A percentile compares a stretch with the other conserved stretches of the same genome.
These are phyloP conservation scores for Leccinum fallax DNA, from an alignment of 1,284 basidiomycete species.

Conservation along the genomic window DNA sequence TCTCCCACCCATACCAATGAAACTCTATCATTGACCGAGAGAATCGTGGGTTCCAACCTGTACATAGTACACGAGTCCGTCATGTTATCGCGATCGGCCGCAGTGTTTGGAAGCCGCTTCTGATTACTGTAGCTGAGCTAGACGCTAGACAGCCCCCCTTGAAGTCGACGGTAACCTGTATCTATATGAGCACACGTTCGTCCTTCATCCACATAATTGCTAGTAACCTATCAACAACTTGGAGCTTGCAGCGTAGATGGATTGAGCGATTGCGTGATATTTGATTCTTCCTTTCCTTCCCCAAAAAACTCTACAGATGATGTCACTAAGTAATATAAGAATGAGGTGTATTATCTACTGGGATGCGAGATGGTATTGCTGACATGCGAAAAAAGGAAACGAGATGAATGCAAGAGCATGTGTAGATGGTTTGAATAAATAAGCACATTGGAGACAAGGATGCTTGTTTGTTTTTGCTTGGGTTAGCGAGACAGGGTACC, in stretches of 20 bases:
- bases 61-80: background rate
- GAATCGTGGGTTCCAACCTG: background rate
- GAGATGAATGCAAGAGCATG: conserved; percentile 8
- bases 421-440: conserved; percentile 4
- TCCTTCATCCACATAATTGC: background rate
- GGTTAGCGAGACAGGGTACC: background rate
- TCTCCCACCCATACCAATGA: background rate
- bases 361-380: conserved; percentile 20
- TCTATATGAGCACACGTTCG: background rate
- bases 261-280: conserved; percentile 19
- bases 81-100: background rate
- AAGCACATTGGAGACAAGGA: conserved; percentile 11
- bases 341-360: conserved; percentile 28
- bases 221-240: background rate
- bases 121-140: background rate
- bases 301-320: conserved; percentile 27
- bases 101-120: background rate
- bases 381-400: conserved; percentile 13
- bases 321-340: conserved; percentile 28
- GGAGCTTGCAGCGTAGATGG: background rate
- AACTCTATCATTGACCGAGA: background rate
- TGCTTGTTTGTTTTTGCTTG: background rate
- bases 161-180: background rate
- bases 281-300: conserved; percentile 17
- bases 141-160: background rate